Evolutionary conservation across 2,329 filamentous ascomycete genomes (phyloP).

Genomic region (Trichoderma semiorbis): DNA sequence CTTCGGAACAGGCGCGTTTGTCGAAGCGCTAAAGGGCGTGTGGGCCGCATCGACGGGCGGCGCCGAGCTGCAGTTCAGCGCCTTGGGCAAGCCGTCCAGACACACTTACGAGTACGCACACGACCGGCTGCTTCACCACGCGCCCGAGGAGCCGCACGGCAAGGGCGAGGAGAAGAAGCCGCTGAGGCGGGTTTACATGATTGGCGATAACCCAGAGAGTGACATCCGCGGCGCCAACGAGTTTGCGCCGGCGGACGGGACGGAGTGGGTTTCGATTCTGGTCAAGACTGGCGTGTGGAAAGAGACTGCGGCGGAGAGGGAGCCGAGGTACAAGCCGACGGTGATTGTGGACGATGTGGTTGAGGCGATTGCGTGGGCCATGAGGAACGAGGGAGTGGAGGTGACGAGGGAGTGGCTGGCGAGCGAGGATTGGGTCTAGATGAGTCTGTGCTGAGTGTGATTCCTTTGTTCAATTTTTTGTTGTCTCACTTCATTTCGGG

Average conservation of each 20-base stretch:
- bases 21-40: conserved; percentile 73
- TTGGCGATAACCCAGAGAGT: conserved; percentile 84
- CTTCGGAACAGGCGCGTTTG: conserved; percentile 88
- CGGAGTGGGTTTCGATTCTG: conserved; percentile 73
- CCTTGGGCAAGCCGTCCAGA: conserved; percentile 79
- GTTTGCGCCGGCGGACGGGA: conserved; percentile 63
- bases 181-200: conserved; percentile 84
- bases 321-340: conserved; percentile 59
- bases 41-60: conserved; percentile 71
- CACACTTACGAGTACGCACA: conserved; percentile 77
- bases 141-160: conserved; percentile 22
- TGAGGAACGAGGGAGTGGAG: conserved; percentile 53
- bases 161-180: conserved; percentile 49
- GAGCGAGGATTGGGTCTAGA: conserved; percentile 7
- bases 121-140: conserved; percentile 62
- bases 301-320: conserved; percentile 36
- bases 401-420: conserved; percentile 31
- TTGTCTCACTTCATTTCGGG: not conserved
- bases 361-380: conserved; percentile 72
- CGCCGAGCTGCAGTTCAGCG: conserved; percentile 55
- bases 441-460: not conserved
- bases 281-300: conserved; percentile 77
- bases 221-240: conserved; percentile 86
- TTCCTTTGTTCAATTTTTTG: not conserved
- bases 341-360: conserved; percentile 71